Evolutionary conservation across 208 protist genomes (phyloP), one percentile per base, ranked within the genome.

Genomic region (Leishmania braziliensis): DNA sequence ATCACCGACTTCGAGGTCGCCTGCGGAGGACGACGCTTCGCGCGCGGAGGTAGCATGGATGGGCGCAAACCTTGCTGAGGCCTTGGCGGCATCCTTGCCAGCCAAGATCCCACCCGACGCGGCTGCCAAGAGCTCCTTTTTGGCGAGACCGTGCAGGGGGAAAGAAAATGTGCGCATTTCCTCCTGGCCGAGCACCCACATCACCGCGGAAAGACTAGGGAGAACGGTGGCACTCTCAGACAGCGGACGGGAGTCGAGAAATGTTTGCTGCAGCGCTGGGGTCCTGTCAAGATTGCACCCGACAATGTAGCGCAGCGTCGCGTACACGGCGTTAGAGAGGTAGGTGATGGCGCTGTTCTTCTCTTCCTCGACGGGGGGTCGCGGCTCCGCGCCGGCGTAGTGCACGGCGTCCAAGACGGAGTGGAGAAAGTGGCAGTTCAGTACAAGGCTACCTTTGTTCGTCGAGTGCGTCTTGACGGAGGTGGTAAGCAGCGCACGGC

Each of bases 321-420:
- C 80, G 80, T 95, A 93, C 18, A 92, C 89, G 2, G 88, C 91
- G 53, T 86, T 86, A 36, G 92, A 91, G 18, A 97, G 82, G 77
- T 92, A 95, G 14, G 79, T 68, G 56, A 92, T 66, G 5, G 92
- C 94, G 33, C 86, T 76, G 16, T 78, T 80, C 71, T 90, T 91
- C 79, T 97, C 94, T 75, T 97, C 91, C 77, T 92, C 87, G 14
- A 84, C 86, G 1, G 91, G 87, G 48, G 91, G 88, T 0, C 94
- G 91, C 3, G 94, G 89, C 69, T 95, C 87, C 5, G 84, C 80
- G 77, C 96, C 94, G 36, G 94, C 90, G 84, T 97, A 97, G 85
- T 97, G 92, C 66, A 95, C 77, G 4, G 84, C 56, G 8, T 93
- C 89, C 23, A 97, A 76, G 73, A 97, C 92, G 65, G 73, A 56